Base-by-base conservation (phyloP, 108 stramenopile species). In the Skeletonema menzelii region DNA sequence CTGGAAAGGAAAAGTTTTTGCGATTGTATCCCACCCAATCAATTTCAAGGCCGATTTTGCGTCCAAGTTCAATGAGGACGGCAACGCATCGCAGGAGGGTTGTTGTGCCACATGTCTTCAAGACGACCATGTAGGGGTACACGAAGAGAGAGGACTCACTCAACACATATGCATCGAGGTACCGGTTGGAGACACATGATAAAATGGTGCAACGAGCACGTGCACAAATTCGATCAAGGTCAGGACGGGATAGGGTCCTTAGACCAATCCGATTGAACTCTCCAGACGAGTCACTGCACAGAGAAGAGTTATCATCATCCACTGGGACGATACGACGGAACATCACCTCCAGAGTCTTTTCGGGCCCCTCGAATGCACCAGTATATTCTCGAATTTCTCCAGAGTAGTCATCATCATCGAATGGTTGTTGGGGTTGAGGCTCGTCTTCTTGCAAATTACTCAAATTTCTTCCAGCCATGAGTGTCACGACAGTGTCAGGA, bases 41-140 rank as follows among this genome's bases (percentile, higher is more conserved):
- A 56, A 99, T 86, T 67, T 97, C 97, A 38, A 99, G 70, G 8
- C 96, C 97, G 26, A 97, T 83, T 30, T 80, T 73, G 27, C 84
- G 79, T 8, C 97, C 98, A 8, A 92, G 66, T 40, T 99, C 91
- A 79, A 99, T 88, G 47, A 99, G 82, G 15, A 83, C 76, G 27
- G 91, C 88, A 27, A 99, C 91, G 84, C 97, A 98, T 28, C 97
- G 96, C 27, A 99, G 86, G 27, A 99, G 91, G 12, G 99, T 99
- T 27, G 99, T 99, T 38, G 98, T 99, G 15, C 99, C 99, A 75
- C 99, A 99, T n/a, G 99, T 99, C 86, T 99, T 99, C 80, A 99
- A 84, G 15, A 99, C 92, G 19, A 99, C 58, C 92, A 99, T 97
- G 92, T 97, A 92, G 19, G 96, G 92, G 78, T 99, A 99, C 55